Evolutionary conservation across 495 filamentous ascomycete species (phyloP), one percentile per base, ranked within the genome.

Genomic region (Tuber aestivum): DNA sequence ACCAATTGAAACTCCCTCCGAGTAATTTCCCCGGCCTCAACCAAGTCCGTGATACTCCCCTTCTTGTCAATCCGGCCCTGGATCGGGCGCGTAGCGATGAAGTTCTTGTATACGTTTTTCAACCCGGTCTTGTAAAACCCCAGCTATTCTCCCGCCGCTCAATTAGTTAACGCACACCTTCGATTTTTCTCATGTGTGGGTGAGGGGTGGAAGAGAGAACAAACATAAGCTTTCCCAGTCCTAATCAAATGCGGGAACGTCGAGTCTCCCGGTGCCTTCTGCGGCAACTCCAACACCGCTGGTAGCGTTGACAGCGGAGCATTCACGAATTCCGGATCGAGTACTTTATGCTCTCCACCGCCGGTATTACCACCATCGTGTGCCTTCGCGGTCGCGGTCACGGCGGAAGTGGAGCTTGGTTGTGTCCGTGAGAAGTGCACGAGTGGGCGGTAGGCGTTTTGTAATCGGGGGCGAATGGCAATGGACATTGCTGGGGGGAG

Each of bases 51-150:
- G 44, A 86, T 80, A 14, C 84, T 78, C 10, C 78, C 65, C n/a
- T 78, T 69, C 38, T 70, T 75, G 70, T 80, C 78, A 79, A 84
- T 6, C 78, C 16, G 84, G 84, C 85, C 40, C 76, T 85, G 73
- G 82, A 88, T 37, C 79, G 77, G 73, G 81, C 85, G 84, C 27
- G 88, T 86, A 40, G 82, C 74, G 68, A 84, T 82, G 79, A 84
- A 85, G 84, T 93, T 94, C 41, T 79, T 80, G 75, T 85, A 86
- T 73, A 97, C 89, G 73, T 90, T 89, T 78, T 87, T 88, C 40
- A 97, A 83, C 21, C 95, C 95, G 38, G 89, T 88, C 83, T 96
- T 97, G 89, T 97, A 98, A 88, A 98, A 98, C 42, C 84, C 84
- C 9, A 90, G 80, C 79, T 81, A 45, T 72, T 42, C 40, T 6